Conservation (phyloP, 306 rosid genomes). For the Mucuna pruriens region DNA sequence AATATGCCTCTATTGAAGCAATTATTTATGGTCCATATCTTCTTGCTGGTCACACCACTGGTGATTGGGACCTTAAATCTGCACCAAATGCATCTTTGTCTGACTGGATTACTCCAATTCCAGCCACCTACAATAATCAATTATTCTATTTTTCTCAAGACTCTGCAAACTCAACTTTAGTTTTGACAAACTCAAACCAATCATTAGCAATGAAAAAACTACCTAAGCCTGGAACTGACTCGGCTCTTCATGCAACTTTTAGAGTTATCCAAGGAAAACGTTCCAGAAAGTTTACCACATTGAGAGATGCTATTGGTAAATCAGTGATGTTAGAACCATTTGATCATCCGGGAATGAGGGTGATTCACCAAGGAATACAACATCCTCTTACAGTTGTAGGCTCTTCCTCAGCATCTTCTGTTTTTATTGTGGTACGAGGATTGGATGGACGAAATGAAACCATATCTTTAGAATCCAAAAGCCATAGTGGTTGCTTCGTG, state of each 20-base stretch:
- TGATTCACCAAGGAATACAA: constrained; percentile 57
- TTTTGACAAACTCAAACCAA: constrained; percentile 52
- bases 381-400: constrained; percentile 51
- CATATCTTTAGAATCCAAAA: constrained; percentile 62
- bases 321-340: constrained; percentile 71
- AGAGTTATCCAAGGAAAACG: constrained; percentile 56
- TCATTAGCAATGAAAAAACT: constrained; percentile 49
- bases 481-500: constrained; percentile 65
- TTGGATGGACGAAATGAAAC: constrained; percentile 65
- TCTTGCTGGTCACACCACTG: constrained; percentile 61
- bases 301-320: constrained; percentile 39
- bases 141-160: constrained; percentile 61
- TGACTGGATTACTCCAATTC: constrained; percentile 65
- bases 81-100: constrained; percentile 37
- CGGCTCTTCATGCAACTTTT: constrained; percentile 62
- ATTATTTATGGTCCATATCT: constrained; percentile 72
- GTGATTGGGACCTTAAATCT: constrained; percentile 61
- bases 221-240: constrained; percentile 59
- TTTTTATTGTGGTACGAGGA: constrained; percentile 60
- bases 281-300: constrained; percentile 11
- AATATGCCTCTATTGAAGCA: constrained; percentile 62
- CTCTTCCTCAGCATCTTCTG: constrained; percentile 42
- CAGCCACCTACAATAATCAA: constrained; percentile 51
- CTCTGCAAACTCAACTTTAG: constrained; percentile 37
- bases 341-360: constrained; percentile 70